These are phyloP conservation scores for Chlorophyllum brunneum DNA, from an alignment of 768 basidiomycete species.

Conservation along the genomic window DNA sequence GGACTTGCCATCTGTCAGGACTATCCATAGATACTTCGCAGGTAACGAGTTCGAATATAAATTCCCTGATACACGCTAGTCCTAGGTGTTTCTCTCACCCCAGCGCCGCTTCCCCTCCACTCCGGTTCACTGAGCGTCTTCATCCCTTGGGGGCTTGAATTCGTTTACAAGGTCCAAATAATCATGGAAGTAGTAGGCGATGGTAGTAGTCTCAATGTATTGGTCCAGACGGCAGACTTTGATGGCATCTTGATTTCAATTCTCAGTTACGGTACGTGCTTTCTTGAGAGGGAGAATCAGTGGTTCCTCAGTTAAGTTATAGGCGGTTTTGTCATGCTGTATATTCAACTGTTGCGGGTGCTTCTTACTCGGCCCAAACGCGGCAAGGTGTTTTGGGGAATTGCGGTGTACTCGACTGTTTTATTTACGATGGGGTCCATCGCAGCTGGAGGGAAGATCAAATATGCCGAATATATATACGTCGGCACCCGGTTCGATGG, in stretches of 20 bases:
- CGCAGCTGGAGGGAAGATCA: conserved; percentile 27
- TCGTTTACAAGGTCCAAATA: background rate
- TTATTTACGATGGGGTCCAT: conserved; percentile 29
- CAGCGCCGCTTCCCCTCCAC: background rate
- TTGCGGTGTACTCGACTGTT: conserved; percentile 29
- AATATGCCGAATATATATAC: conserved; percentile 27
- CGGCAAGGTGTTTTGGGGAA: conserved; percentile 28
- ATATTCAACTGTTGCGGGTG: conserved; percentile 31
- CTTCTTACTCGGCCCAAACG: conserved; percentile 33
- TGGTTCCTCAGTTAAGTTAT: background rate
- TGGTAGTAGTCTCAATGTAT: background rate
- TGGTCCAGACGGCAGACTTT: conserved; percentile 26
- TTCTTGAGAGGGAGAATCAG: background rate
- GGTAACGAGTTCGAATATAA: too few relatives aligned
- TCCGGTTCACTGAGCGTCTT: background rate
- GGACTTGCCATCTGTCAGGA: too few relatives aligned
- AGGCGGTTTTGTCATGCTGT: conserved; percentile 39
- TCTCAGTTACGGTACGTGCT: conserved; percentile 30
- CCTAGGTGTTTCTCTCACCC: too few relatives aligned
- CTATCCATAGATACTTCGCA: too few relatives aligned
- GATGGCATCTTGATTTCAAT: conserved; percentile 29
- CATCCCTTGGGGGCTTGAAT: too few relatives aligned
- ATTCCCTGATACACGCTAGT: too few relatives aligned
- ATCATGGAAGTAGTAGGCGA: background rate
- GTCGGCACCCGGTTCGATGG: conserved; percentile 18